These are phyloP conservation scores for Blastocystis sp. DNA, from an alignment of 352 stramenopile species.

Conservation along the genomic window DNA sequence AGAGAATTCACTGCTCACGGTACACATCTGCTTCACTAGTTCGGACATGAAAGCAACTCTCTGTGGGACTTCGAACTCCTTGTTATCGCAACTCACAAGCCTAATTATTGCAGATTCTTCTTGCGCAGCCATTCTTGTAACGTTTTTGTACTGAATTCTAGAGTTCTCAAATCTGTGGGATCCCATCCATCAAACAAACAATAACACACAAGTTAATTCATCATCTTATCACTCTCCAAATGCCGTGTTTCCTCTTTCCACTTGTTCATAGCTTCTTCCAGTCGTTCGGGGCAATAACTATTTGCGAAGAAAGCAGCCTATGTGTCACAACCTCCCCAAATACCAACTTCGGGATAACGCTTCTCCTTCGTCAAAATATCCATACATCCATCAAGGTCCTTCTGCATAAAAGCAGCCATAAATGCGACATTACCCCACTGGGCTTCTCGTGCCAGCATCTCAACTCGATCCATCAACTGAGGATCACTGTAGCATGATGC, in stretches of 20 bases:
- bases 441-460: slow-evolving; percentile 6
- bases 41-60: slow-evolving; percentile 52
- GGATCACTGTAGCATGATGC: slow-evolving; percentile 52
- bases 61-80: slow-evolving; percentile 45
- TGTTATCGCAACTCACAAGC: slow-evolving; percentile 50
- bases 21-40: slow-evolving; percentile 39
- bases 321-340: neutral
- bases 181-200: neutral
- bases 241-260: slow-evolving; percentile 34
- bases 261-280: slow-evolving; percentile 13
- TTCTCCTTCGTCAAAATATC: slow-evolving; percentile 14
- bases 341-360: slow-evolving; percentile 41
- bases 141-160: neutral
- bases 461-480: slow-evolving; percentile 20
- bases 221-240: neutral
- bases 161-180: neutral
- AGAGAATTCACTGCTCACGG: slow-evolving; percentile 13
- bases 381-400: slow-evolving; percentile 40
- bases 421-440: slow-evolving; percentile 28
- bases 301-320: slow-evolving; percentile 56
- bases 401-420: slow-evolving; percentile 46
- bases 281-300: slow-evolving; percentile 24
- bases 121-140: neutral
- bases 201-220: neutral
- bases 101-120: slow-evolving; percentile 12